Conservation (phyloP, 2,329 filamentous ascomycete species). For the Teratosphaeria epicoccoides region DNA sequence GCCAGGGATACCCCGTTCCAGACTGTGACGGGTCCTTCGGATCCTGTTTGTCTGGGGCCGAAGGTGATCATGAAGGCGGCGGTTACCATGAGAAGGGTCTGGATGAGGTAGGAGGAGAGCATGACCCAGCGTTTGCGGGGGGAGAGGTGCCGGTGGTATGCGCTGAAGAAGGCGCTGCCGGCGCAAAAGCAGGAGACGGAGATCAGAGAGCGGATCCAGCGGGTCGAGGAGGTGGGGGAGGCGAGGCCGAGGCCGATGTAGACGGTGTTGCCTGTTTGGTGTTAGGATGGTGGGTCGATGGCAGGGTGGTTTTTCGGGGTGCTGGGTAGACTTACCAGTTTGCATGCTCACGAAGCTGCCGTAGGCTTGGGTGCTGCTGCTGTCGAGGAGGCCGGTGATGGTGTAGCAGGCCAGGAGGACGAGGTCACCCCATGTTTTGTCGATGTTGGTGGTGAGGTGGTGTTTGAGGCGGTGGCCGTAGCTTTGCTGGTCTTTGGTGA, state of each 20-base stretch:
- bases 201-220: slow-evolving; percentile 62
- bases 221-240: slow-evolving; percentile 36
- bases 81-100: slow-evolving; percentile 31
- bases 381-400: slow-evolving; percentile 68
- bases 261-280: slow-evolving; percentile 53
- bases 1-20: slow-evolving; percentile 54
- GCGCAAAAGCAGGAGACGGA: slow-evolving; percentile 62
- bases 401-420: slow-evolving; percentile 62
- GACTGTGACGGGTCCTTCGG: slow-evolving; percentile 10
- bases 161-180: slow-evolving; percentile 60
- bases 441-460: slow-evolving; percentile 41
- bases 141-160: slow-evolving; percentile 54
- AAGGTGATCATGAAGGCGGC: slow-evolving; percentile 35
- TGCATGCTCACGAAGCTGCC: slow-evolving; percentile 78
- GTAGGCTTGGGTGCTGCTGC: slow-evolving; percentile 65
- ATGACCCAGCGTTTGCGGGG: slow-evolving; percentile 56
- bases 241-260: slow-evolving; percentile 67
- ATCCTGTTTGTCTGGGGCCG: slow-evolving; percentile 13
- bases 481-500: slow-evolving; percentile 5
- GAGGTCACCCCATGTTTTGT: slow-evolving; percentile 54
- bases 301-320: too few species aligned
- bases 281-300: not conserved
- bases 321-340: not conserved
- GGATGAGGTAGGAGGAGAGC: slow-evolving; percentile 33
- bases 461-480: slow-evolving; percentile 6